Percentiles rank a stretch among this genome's conserved stretches.
These are phyloP conservation scores for Lachnellula hyalina DNA, from an alignment of 2,329 filamentous ascomycete species.

Conservation along the genomic window DNA sequence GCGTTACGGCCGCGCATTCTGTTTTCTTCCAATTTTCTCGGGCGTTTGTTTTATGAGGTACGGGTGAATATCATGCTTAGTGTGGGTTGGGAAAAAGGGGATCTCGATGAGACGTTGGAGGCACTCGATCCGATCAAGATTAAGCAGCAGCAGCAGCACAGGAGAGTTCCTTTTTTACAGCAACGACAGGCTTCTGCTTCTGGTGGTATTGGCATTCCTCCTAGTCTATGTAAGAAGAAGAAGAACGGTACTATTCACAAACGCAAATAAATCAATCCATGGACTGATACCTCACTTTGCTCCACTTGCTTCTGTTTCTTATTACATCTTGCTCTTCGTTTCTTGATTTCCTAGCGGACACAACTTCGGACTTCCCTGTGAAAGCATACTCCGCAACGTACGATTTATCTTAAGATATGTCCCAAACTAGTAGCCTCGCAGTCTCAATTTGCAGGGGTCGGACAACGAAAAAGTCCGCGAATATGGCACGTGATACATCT, in stretches of 20 bases:
- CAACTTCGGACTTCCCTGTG: too few species aligned
- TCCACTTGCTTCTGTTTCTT: too few species aligned
- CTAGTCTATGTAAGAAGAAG: too few species aligned
- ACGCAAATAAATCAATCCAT: too few species aligned
- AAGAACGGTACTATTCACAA: too few species aligned
- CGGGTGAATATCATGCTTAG: neutral
- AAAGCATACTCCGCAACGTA: too few species aligned
- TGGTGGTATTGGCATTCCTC: neutral
- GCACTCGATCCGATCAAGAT: neutral
- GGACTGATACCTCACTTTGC: too few species aligned
- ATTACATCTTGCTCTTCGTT: too few species aligned
- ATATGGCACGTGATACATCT: neutral
- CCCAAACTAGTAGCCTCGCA: neutral
- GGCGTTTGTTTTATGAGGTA: neutral
- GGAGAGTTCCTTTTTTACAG: neutral
- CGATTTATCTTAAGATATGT: too few species aligned
- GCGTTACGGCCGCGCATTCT: neutral
- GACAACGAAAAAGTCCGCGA: neutral
- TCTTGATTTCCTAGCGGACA: too few species aligned
- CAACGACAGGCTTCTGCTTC: neutral
- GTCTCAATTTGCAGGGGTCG: neutral
- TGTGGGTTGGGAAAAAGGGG: neutral
- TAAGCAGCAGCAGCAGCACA: neutral
- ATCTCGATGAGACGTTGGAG: neutral
- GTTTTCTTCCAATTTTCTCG: neutral